These are phyloP conservation scores for Hyaloperonospora brassicae DNA, from an alignment of 352 stramenopile genomes.

Conservation along the genomic window DNA sequence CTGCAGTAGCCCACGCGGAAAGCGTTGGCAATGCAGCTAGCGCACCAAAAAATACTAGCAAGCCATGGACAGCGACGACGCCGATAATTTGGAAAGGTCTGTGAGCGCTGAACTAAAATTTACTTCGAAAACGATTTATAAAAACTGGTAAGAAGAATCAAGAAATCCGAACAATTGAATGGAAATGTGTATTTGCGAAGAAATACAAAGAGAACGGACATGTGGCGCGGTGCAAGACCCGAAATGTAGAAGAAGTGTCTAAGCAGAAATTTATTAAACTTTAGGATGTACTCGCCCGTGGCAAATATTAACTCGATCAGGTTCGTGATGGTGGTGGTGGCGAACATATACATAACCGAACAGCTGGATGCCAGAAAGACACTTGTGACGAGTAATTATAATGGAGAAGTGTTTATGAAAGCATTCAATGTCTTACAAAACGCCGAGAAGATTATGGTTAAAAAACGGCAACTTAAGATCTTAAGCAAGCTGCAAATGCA, in stretches of 20 bases:
- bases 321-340: background rate
- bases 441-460: slow-evolving; percentile 2
- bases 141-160: too few relatives aligned
- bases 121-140: too few relatives aligned
- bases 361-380: background rate
- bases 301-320: slow-evolving; percentile 1
- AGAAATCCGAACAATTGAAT: too few relatives aligned
- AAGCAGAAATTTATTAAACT: slow-evolving; percentile 7
- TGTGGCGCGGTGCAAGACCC: background rate
- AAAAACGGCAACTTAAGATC: slow-evolving; percentile 10
- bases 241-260: background rate
- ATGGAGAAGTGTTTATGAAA: slow-evolving; percentile 4
- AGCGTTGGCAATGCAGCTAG: slow-evolving; percentile 1
- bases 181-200: too few relatives aligned
- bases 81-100: background rate
- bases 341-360: too few relatives aligned
- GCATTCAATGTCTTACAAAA: background rate
- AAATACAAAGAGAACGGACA: too few relatives aligned
- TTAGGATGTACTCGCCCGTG: too few relatives aligned
- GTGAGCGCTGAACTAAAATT: too few relatives aligned
- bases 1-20: slow-evolving; percentile 3
- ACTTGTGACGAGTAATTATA: slow-evolving; percentile 4
- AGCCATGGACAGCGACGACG: too few relatives aligned
- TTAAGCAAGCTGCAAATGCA: slow-evolving; percentile 15
- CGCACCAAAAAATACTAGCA: too few relatives aligned